These are phyloP conservation scores for Nicotiana tabacum DNA, from an alignment of 257 asterid species.

Conservation along the genomic window DNA sequence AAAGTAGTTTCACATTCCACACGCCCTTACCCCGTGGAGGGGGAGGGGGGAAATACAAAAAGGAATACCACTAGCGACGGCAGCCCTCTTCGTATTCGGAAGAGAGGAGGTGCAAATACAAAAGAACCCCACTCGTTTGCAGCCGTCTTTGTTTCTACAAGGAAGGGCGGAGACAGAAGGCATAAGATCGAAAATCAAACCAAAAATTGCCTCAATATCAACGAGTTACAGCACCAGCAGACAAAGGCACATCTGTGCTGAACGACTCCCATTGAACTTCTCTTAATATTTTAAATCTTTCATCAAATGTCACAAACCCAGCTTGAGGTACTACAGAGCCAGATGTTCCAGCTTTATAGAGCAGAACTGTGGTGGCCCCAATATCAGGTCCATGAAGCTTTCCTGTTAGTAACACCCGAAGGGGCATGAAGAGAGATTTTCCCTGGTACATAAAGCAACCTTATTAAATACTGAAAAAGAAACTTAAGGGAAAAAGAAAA, in stretches of 20 bases:
- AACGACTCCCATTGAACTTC: slow-evolving; percentile 64
- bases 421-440: slow-evolving; percentile 92
- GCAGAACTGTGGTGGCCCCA: slow-evolving; percentile 58
- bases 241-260: slow-evolving; percentile 31
- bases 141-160: background rate
- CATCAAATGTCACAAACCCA: slow-evolving; percentile 54
- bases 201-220: background rate
- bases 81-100: background rate
- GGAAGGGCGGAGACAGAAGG: background rate
- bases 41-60: background rate
- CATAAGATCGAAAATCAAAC: background rate
- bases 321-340: slow-evolving; percentile 45
- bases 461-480: background rate
- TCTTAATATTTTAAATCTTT: slow-evolving; percentile 55
- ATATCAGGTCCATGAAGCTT: slow-evolving; percentile 94
- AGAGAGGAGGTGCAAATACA: background rate
- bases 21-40: background rate
- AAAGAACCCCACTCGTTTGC: background rate
- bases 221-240: slow-evolving; percentile 20
- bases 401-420: slow-evolving; percentile 80
- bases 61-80: background rate
- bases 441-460: slow-evolving; percentile 50
- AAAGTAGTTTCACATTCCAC: background rate
- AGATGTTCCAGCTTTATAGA: slow-evolving; percentile 61
- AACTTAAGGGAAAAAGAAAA: background rate